Base-by-base conservation (phyloP, 2,329 filamentous ascomycete species). In the Botrytis byssoidea region DNA sequence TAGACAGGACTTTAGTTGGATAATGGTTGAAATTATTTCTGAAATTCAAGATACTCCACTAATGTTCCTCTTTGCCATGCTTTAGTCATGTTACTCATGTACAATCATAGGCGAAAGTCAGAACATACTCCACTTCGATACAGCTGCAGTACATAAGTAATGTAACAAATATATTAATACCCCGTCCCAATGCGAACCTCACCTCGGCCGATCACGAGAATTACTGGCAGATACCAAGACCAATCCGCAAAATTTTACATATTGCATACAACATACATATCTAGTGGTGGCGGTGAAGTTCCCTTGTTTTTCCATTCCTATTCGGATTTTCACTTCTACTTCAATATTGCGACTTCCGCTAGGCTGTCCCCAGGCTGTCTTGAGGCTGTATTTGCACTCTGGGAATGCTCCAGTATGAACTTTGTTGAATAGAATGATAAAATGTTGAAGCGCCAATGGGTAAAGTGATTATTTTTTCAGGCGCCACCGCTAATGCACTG, bases 271-370 rank as follows among this genome's bases (percentile, higher is more conserved):
- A 16, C 65, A 51, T 67, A 40, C 32, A 55, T 68, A 29, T 42
- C 66, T 68, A 57, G 66, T 40, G 66, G 48, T 57, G 66, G 66
- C 66, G 66, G 66, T 68, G 66, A 57, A 57, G 66, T 37, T 68
- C 37, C 37, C 42, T 42, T 37, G 25, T n/a, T 57, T 55, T 55
- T 35, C 46, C 25, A 51, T 67, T 48, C 32, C 44, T 46, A 20
- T 48, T 51, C 22, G 61, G n/a, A 65, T 46, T 42, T 65, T 18
- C 40, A 3, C 40, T 64, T 65, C 40, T 40, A 65, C 61, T 44
- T 61, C n/a, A 29, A 65, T 44, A 44, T 22, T 51, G 35, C 65
- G 37, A 42, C 37, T 42, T 37, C 18, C 18, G 18, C 48, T 25
- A 51, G 25, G 40, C 35, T n/a, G 59, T 61, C 37, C n/a, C n/a